Conservation (phyloP, 257 asterid genomes). For the Fraxinus pennsylvanica region DNA sequence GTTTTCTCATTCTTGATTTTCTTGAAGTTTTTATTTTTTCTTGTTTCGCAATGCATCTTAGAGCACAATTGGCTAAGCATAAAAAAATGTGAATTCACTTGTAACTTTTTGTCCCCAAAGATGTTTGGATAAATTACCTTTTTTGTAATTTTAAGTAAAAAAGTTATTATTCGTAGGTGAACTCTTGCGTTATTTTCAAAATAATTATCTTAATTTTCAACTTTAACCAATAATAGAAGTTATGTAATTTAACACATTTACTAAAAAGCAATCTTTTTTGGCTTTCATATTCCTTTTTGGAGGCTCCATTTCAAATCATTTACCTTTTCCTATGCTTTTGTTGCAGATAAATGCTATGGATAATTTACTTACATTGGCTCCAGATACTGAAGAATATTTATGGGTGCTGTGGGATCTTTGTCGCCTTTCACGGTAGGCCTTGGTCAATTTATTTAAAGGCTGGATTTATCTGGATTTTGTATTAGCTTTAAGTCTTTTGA, state of each 20-base stretch:
- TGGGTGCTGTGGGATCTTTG: slow-evolving; percentile 98
- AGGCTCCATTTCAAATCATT: slow-evolving; percentile 18
- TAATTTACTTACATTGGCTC: slow-evolving; percentile 64
- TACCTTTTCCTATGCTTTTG: slow-evolving; percentile 25
- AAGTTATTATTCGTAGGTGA: background rate
- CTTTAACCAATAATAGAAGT: background rate
- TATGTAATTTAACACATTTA: background rate
- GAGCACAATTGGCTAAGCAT: background rate
- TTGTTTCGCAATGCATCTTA: background rate
- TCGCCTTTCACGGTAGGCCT: slow-evolving; percentile 77
- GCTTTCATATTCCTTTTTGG: background rate
- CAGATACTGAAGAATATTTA: slow-evolving; percentile 79
- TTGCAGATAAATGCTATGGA: slow-evolving; percentile 74
- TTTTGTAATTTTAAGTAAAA: too few species aligned
- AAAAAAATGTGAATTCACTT: background rate
- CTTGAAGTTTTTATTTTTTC: slow-evolving; percentile 7
- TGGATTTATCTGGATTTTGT: slow-evolving; percentile 10
- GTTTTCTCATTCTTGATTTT: slow-evolving; percentile 1
- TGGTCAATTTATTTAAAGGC: slow-evolving; percentile 19
- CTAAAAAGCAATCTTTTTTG: background rate
- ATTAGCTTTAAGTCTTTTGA: slow-evolving; percentile 21
- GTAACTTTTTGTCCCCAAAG: background rate
- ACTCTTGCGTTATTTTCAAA: background rate
- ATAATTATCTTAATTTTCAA: background rate
- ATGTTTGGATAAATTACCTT: background rate